These are phyloP conservation scores for Ogataea dorogensis DNA, from an alignment of 805 yeast species.

Conservation along the genomic window DNA sequence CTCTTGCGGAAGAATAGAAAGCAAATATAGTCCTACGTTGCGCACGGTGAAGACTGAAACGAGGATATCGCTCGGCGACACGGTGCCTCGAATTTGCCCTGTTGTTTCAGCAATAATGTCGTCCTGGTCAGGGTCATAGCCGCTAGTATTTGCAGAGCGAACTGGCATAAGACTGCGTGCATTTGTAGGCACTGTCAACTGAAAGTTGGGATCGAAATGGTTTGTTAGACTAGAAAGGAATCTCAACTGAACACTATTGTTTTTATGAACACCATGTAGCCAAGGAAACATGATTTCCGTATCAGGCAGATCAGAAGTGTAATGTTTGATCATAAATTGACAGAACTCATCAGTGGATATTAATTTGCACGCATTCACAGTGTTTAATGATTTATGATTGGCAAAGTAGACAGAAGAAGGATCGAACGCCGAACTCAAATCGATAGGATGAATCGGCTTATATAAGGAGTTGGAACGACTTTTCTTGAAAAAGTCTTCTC, in stretches of 20 bases:
- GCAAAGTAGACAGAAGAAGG: slow-evolving; percentile 21
- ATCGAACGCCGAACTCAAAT: slow-evolving; percentile 23
- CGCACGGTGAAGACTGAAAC: slow-evolving; percentile 39
- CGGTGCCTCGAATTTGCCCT: slow-evolving; percentile 53
- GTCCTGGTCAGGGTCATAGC: slow-evolving; percentile 31
- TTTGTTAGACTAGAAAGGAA: slow-evolving; percentile 34
- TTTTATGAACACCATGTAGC: slow-evolving; percentile 74
- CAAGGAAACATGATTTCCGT: slow-evolving; percentile 80
- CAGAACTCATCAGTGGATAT: slow-evolving; percentile 29
- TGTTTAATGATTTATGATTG: slow-evolving; percentile 18
- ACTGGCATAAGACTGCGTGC: slow-evolving; percentile 31
- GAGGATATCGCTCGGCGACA: slow-evolving; percentile 53
- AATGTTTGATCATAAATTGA: slow-evolving; percentile 22
- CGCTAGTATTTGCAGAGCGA: slow-evolving; percentile 30
- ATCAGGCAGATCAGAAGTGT: slow-evolving; percentile 48
- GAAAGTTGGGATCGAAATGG: slow-evolving; percentile 11
- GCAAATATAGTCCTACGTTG: slow-evolving; percentile 28
- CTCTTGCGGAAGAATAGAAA: slow-evolving; percentile 27
- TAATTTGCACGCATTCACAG: slow-evolving; percentile 19
- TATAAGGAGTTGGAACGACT: slow-evolving; percentile 12
- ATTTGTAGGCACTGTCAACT: slow-evolving; percentile 23
- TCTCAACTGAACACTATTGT: slow-evolving; percentile 53
- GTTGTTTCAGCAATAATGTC: slow-evolving; percentile 37
- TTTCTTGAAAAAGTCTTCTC: slow-evolving; percentile 10
- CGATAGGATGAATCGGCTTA: slow-evolving; percentile 4